Evolutionary conservation across 208 protist genomes (phyloP).

Genomic region (Acanthamoeba triangularis): DNA sequence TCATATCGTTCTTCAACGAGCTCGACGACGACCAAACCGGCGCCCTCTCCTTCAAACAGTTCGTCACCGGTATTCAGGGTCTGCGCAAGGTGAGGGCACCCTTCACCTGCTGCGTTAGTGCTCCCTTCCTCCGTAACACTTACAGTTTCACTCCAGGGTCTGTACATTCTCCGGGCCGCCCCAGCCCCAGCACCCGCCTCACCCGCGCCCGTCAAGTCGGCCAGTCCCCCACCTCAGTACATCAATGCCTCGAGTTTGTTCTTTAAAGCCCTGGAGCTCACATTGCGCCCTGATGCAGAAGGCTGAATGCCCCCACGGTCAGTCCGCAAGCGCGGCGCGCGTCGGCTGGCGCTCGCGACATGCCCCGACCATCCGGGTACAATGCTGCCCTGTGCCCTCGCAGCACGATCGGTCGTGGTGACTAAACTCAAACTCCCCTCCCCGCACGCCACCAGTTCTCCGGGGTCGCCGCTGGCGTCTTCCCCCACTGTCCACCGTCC

Average conservation of each 20-base stretch:
- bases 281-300: neutral
- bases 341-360: neutral
- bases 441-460: neutral
- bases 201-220: neutral
- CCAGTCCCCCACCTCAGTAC: neutral
- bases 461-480: neutral
- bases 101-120: too few relatives aligned
- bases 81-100: constrained; percentile 14
- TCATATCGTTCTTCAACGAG: constrained; percentile 64
- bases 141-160: neutral
- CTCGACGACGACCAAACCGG: constrained; percentile 68
- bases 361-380: neutral
- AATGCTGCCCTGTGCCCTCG: neutral
- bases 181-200: too few relatives aligned
- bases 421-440: too few relatives aligned
- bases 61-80: constrained; percentile 53
- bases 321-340: neutral
- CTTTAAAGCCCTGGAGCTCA: too few relatives aligned
- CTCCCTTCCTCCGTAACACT: neutral
- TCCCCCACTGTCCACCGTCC: neutral
- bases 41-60: constrained; percentile 65
- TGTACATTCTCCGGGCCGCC: neutral
- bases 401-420: too few relatives aligned
- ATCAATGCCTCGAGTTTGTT: neutral
- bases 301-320: neutral